Percentiles rank a stretch among this genome's conserved stretches.
These are phyloP conservation scores for Paecilomyces fulvus DNA, from an alignment of 2,329 filamentous ascomycete species.

Conservation along the genomic window DNA sequence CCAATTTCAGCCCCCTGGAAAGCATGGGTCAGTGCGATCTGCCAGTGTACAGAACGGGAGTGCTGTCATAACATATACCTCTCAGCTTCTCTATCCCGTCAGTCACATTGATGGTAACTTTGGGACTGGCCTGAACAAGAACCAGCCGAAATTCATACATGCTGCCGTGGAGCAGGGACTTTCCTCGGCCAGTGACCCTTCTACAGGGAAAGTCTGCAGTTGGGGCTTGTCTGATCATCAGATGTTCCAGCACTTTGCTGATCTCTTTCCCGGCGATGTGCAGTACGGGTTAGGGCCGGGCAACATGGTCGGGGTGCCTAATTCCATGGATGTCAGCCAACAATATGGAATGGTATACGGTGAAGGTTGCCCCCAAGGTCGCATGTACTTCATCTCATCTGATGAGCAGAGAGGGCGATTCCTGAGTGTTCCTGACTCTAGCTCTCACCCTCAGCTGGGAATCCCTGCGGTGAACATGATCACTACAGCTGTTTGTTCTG, in stretches of 20 bases:
- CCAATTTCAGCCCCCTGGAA: conserved; percentile 42
- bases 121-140: conserved; percentile 57
- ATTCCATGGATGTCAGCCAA: conserved; percentile 86
- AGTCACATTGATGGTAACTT: conserved; percentile 76
- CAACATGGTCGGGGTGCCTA: conserved; percentile 65
- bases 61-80: conserved; percentile 77
- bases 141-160: conserved; percentile 70
- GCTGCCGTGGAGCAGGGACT: conserved; percentile 70
- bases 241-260: conserved; percentile 66
- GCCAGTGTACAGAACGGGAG: conserved; percentile 56
- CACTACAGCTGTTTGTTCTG: conserved; percentile 63
- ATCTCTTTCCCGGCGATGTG: conserved; percentile 63
- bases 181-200: conserved; percentile 72
- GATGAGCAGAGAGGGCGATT: conserved; percentile 72
- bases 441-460: conserved; percentile 57
- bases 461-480: conserved; percentile 67
- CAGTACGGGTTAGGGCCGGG: conserved; percentile 74
- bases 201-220: conserved; percentile 63
- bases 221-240: conserved; percentile 76
- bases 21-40: conserved; percentile 45
- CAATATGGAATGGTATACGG: conserved; percentile 75
- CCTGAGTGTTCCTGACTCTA: conserved; percentile 52
- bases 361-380: conserved; percentile 77
- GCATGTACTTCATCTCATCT: conserved; percentile 65
- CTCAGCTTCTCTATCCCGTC: conserved; percentile 69